Conservation (phyloP, 805 yeast genomes). For the Yarrowia sp. region DNA sequence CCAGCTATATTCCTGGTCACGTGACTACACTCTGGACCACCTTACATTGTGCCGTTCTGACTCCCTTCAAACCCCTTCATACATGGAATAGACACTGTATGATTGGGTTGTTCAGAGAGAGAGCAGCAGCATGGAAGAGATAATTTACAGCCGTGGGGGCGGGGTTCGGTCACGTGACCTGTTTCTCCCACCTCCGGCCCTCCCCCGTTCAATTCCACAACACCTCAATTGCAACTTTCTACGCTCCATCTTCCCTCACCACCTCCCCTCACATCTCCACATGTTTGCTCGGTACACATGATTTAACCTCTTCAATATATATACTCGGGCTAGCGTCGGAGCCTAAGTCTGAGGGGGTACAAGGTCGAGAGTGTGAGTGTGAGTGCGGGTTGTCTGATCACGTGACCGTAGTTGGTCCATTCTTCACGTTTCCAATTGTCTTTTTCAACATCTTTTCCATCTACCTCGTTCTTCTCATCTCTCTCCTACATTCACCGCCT, state of each 20-base stretch:
- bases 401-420: background rate
- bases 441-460: no score
- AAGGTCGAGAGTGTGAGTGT: background rate
- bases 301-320: slow-evolving; percentile 23
- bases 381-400: no score
- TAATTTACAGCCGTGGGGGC: no score
- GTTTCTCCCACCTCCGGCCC: no score
- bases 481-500: background rate
- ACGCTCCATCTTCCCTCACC: no score
- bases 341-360: slow-evolving; percentile 4
- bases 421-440: no score
- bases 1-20: background rate
- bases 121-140: no score
- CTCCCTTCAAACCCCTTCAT: background rate
- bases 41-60: background rate
- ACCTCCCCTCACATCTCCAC: background rate
- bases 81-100: slow-evolving; percentile 19
- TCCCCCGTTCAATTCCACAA: no score
- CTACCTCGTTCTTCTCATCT: no score
- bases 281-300: slow-evolving; percentile 21
- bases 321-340: slow-evolving; percentile 36
- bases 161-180: no score
- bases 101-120: slow-evolving; percentile 8
- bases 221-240: no score
- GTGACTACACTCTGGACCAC: background rate